phyloP scores from a whole-genome alignment of 768 basidiomycete species.

The Hemileccinum rubropunctum region DNA sequence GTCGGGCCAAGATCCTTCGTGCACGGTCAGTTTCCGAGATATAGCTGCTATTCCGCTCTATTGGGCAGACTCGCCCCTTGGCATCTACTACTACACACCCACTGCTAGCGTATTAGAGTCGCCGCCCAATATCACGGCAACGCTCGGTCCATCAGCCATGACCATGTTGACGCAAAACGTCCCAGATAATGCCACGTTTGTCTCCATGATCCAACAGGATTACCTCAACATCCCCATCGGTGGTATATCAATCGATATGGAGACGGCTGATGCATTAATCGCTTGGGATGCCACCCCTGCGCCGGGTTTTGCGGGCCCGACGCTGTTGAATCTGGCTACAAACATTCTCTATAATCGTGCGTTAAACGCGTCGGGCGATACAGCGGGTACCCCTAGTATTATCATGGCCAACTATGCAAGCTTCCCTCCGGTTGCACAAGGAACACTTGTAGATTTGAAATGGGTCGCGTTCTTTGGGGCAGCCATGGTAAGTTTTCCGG shows the following conservation, averaged over 20 bases:
- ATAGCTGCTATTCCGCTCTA: slow-evolving; percentile 48
- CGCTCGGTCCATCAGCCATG: slow-evolving; percentile 43
- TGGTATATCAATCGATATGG: slow-evolving; percentile 60
- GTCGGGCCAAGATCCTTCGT: slow-evolving; percentile 47
- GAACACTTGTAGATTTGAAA: slow-evolving; percentile 60
- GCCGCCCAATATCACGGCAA: slow-evolving; percentile 50
- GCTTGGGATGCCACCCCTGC: slow-evolving; percentile 70
- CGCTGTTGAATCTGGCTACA: slow-evolving; percentile 63
- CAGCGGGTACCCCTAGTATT: slow-evolving; percentile 40
- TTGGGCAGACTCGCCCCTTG: slow-evolving; percentile 47
- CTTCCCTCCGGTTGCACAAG: slow-evolving; percentile 56
- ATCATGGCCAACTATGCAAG: slow-evolving; percentile 56
- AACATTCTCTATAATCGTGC: slow-evolving; percentile 68
- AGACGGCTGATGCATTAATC: slow-evolving; percentile 50
- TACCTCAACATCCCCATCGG: slow-evolving; percentile 60
- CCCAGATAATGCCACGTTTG: slow-evolving; percentile 59
- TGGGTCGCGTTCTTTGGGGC: slow-evolving; percentile 77
- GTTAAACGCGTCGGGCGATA: slow-evolving; percentile 47
- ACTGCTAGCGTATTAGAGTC: slow-evolving; percentile 44
- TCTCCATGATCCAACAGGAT: slow-evolving; percentile 47
- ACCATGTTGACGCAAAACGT: slow-evolving; percentile 40
- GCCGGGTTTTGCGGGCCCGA: slow-evolving; percentile 55
- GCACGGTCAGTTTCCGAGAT: slow-evolving; percentile 39
- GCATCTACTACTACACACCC: slow-evolving; percentile 28
- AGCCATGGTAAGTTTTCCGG: slow-evolving; percentile 50